Conservation (phyloP, 2,329 filamentous ascomycete genomes). For the Aspergillus sp. region DNA sequence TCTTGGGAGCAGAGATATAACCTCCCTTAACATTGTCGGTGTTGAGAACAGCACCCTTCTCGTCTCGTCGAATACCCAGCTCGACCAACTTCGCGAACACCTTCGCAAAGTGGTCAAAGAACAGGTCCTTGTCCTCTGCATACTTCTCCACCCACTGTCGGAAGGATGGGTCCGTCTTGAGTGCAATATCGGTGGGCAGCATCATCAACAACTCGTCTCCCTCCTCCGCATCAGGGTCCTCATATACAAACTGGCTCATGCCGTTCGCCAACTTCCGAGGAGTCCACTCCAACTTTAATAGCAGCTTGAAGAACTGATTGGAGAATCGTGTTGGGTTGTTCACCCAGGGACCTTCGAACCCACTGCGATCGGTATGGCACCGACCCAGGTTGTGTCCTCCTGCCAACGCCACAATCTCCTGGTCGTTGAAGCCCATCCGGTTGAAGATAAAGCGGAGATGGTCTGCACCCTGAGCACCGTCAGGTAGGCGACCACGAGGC, state of each 20-base stretch:
- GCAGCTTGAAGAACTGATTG: constrained; percentile 59
- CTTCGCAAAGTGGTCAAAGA: constrained; percentile 62
- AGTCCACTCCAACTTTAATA: constrained; percentile 57
- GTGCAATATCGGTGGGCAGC: constrained; percentile 65
- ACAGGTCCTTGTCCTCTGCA: constrained; percentile 62
- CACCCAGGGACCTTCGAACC: constrained; percentile 62
- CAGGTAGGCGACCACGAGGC: constrained; percentile 59
- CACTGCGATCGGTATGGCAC: constrained; percentile 58
- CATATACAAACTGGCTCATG: constrained; percentile 60
- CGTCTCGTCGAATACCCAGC: constrained; percentile 61
- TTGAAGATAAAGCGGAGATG: constrained; percentile 60
- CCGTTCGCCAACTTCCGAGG: constrained; percentile 56
- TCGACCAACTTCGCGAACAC: constrained; percentile 64
- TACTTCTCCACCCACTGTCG: constrained; percentile 60
- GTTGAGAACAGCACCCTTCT: constrained; percentile 55
- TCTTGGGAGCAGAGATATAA: constrained; percentile 60
- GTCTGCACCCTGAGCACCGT: constrained; percentile 56
- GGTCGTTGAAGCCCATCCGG: constrained; percentile 63
- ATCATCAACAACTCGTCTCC: constrained; percentile 63
- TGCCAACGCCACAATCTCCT: constrained; percentile 60
- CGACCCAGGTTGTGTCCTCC: constrained; percentile 61
- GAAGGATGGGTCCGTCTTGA: constrained; percentile 58
- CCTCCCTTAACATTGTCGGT: constrained; percentile 60
- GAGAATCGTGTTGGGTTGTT: constrained; percentile 61
- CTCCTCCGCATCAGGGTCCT: constrained; percentile 56